These are phyloP conservation scores for Salix dunnii DNA, from an alignment of 345 rosid genomes.

Conservation along the genomic window DNA sequence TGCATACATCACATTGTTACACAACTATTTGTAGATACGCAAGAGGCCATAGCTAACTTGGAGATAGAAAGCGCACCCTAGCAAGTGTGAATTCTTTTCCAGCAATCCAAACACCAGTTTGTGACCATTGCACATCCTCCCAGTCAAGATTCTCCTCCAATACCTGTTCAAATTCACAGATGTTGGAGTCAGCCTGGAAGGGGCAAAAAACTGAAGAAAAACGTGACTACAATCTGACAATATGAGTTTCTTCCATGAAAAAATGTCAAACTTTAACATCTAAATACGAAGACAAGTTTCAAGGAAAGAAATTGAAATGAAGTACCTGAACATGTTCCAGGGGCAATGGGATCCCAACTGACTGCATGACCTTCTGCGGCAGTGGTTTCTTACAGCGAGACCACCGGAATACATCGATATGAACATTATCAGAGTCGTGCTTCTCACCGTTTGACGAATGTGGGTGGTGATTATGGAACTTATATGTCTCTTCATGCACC, in stretches of 20 bases:
- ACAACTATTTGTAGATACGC: neutral
- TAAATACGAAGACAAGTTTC: neutral
- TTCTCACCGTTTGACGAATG: slow-evolving; percentile 70
- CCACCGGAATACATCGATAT: slow-evolving; percentile 87
- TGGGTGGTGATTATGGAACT: slow-evolving; percentile 58
- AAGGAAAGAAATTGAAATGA: slow-evolving; percentile 1
- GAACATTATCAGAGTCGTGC: slow-evolving; percentile 49
- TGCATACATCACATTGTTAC: neutral
- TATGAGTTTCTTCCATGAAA: neutral
- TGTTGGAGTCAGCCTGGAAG: neutral
- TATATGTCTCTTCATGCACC: slow-evolving; percentile 61
- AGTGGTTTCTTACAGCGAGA: slow-evolving; percentile 90
- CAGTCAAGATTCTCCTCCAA: slow-evolving; percentile 87
- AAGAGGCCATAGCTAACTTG: neutral
- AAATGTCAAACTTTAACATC: neutral
- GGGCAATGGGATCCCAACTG: slow-evolving; percentile 87
- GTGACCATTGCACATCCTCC: slow-evolving; percentile 99
- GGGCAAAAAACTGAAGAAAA: neutral
- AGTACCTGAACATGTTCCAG: slow-evolving; percentile 81
- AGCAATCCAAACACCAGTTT: slow-evolving; percentile 93
- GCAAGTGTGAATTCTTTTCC: slow-evolving; percentile 88
- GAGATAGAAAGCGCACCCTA: slow-evolving; percentile 83
- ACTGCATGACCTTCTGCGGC: slow-evolving; percentile 79
- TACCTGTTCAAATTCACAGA: slow-evolving; percentile 40
- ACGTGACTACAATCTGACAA: neutral